Evolutionary conservation across 768 basidiomycete species (phyloP), one percentile per base, ranked within the genome.

Genomic region (Calocybe indica): DNA sequence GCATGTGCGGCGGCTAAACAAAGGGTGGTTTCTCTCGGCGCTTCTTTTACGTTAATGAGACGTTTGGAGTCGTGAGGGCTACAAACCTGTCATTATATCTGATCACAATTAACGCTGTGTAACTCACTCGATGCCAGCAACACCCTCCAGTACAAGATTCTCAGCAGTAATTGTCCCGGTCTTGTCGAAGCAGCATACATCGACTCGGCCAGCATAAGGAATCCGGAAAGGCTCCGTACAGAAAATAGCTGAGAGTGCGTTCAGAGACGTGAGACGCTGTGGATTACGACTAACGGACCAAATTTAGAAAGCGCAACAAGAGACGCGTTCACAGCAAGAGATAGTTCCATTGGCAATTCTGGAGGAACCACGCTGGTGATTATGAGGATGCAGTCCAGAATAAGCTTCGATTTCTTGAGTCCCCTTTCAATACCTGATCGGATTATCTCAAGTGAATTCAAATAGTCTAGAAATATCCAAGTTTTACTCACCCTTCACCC

Each of bases 171-270:
- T 97, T 0, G 96, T 98, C 15, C 95, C 96, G 0, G 96, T 99
- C 76, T 99, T 99, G 68, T 99, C 96, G 57, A 99, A 98, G 67
- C 96, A 98, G 66, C 96, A 99, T 11, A 98, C 87, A 56, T 99
- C 96, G 2, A 98, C 93, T 14, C 92, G 80, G 5, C 96, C 96
- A 5, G 96, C 96, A 52, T 73, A 89, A 0, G 96, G 94, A 52
- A 98, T 99, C 14, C 96, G 82, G 81, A 99, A 98, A 1, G 96
- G 96, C 59, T 99, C 96, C 12, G 96, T 99, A 62, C 96, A 98
- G 70, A 94, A 99, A 50, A 98, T 99, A 6, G 95, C 95, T 96
- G 52, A 11, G 42, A 5, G 3, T 15, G 11, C 30, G 29, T 40
- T 51, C 34, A 51, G 34, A 3, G 15, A n/a, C 9, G 34, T 32